These are phyloP conservation scores for Aspergillus bertholletiae DNA, from an alignment of 495 filamentous ascomycete genomes.

Conservation along the genomic window DNA sequence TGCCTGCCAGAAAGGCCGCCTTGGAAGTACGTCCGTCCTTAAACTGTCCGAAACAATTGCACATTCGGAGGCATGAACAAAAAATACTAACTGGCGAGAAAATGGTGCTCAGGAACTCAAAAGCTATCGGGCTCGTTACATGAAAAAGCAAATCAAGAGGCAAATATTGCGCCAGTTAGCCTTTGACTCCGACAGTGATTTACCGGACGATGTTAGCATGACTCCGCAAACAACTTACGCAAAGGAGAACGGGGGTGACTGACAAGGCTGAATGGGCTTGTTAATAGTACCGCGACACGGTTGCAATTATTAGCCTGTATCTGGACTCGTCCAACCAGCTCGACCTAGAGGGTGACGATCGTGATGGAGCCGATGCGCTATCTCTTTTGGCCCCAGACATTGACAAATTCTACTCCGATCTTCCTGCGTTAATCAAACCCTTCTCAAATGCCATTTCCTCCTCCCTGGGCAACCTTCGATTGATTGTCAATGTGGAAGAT, in stretches of 20 bases:
- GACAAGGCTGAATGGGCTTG: no score
- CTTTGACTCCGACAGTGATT: slow-evolving; percentile 29
- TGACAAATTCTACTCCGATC: slow-evolving; percentile 32
- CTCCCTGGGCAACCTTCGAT: slow-evolving; percentile 26
- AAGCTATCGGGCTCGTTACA: slow-evolving; percentile 29
- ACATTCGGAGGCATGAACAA: background rate
- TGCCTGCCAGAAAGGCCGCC: slow-evolving; percentile 51
- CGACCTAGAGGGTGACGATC: slow-evolving; percentile 17
- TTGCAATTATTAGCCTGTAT: slow-evolving; percentile 35
- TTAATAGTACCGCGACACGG: slow-evolving; percentile 33
- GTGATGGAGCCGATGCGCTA: slow-evolving; percentile 19
- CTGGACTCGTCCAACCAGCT: slow-evolving; percentile 31
- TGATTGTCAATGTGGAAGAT: slow-evolving; percentile 20
- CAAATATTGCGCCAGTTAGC: slow-evolving; percentile 29
- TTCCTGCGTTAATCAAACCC: slow-evolving; percentile 22
- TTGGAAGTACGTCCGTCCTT: slow-evolving; percentile 46
- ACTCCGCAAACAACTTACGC: background rate
- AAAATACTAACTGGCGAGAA: background rate
- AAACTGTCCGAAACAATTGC: background rate
- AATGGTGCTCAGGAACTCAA: slow-evolving; percentile 30
- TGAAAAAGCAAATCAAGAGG: slow-evolving; percentile 37
- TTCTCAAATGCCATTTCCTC: slow-evolving; percentile 28
- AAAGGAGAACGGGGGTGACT: background rate
- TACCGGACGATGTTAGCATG: slow-evolving; percentile 33
- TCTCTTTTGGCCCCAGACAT: slow-evolving; percentile 37